These are phyloP conservation scores for Persicaria tinctoria DNA, from an alignment of 148 eudicot species.

Conservation along the genomic window DNA sequence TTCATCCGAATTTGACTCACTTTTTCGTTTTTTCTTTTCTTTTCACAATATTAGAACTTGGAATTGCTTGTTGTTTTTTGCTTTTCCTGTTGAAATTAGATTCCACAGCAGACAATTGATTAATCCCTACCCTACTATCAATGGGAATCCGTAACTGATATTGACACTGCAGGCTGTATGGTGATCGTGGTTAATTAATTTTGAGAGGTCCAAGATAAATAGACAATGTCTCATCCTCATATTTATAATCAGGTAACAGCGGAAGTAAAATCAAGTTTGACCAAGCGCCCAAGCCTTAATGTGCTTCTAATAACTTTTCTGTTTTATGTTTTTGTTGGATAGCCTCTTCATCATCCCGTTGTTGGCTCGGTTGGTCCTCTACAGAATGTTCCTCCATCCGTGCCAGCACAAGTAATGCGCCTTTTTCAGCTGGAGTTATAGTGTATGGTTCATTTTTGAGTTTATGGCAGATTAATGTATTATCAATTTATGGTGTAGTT, in stretches of 20 bases:
- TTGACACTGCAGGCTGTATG: background rate
- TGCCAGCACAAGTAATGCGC: conserved; percentile 45
- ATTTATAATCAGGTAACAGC: background rate
- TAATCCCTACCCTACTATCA: background rate
- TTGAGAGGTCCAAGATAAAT: too few species aligned
- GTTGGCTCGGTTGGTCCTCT: conserved; percentile 27
- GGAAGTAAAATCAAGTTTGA: conserved; percentile 4
- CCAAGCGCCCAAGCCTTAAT: background rate
- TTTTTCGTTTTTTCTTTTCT: background rate
- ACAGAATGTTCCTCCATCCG: conserved; percentile 55
- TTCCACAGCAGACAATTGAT: background rate
- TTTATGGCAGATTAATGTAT: background rate
- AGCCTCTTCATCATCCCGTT: conserved; percentile 36
- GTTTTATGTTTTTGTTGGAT: conserved; percentile 12
- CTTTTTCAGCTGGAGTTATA: background rate
- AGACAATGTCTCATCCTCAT: conserved; percentile 1
- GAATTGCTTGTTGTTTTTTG: background rate
- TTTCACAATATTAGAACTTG: background rate
- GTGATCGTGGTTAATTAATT: conserved; percentile 3
- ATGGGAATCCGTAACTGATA: background rate
- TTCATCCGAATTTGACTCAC: too few species aligned
- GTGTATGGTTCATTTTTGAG: background rate
- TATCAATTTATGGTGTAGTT: conserved; percentile 40
- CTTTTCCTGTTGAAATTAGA: background rate
- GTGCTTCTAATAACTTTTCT: conserved; percentile 8